Evolutionary conservation across 1,139 yeast species (phyloP).

Genomic region (Yamadazyma songkhlaensis): DNA sequence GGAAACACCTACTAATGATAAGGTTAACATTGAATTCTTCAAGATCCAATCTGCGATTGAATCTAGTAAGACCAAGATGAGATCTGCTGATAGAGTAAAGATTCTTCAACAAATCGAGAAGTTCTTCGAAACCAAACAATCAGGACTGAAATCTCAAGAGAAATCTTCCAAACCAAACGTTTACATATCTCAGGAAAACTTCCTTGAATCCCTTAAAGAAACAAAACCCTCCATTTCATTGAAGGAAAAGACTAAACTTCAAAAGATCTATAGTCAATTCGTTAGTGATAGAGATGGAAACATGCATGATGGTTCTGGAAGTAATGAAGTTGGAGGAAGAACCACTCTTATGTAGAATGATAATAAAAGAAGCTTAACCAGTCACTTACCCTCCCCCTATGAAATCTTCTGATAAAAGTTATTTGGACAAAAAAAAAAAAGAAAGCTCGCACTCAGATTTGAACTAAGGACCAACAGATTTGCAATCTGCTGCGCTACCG

Average conservation of each 20-base stretch:
- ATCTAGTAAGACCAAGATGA: slow-evolving; percentile 27
- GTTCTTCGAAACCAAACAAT: slow-evolving; percentile 17
- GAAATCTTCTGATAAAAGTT: no score
- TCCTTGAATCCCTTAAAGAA: slow-evolving; percentile 63
- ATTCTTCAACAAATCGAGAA: slow-evolving; percentile 48
- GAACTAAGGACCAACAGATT: slow-evolving; percentile 56
- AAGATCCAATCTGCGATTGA: slow-evolving; percentile 31
- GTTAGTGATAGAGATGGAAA: slow-evolving; percentile 80
- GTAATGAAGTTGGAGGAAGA: slow-evolving; percentile 83
- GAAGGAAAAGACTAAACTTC: slow-evolving; percentile 64
- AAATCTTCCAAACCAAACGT: slow-evolving; percentile 3
- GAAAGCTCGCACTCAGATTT: slow-evolving; percentile 29
- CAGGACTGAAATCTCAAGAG: background rate
- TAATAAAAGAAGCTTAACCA: no score
- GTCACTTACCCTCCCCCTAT: no score
- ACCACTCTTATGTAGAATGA: slow-evolving; percentile 58
- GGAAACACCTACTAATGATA: slow-evolving; percentile 13
- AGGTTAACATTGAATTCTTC: slow-evolving; percentile 29
- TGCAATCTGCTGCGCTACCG: slow-evolving; percentile 58
- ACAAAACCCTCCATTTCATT: slow-evolving; percentile 86
- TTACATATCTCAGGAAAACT: slow-evolving; percentile 50
- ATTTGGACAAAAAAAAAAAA: slow-evolving; percentile 5
- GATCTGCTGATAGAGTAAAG: slow-evolving; percentile 45
- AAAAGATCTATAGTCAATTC: slow-evolving; percentile 67
- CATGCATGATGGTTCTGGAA: slow-evolving; percentile 83